These are phyloP conservation scores for Vigna mungo DNA, from an alignment of 306 rosid species.

Conservation along the genomic window DNA sequence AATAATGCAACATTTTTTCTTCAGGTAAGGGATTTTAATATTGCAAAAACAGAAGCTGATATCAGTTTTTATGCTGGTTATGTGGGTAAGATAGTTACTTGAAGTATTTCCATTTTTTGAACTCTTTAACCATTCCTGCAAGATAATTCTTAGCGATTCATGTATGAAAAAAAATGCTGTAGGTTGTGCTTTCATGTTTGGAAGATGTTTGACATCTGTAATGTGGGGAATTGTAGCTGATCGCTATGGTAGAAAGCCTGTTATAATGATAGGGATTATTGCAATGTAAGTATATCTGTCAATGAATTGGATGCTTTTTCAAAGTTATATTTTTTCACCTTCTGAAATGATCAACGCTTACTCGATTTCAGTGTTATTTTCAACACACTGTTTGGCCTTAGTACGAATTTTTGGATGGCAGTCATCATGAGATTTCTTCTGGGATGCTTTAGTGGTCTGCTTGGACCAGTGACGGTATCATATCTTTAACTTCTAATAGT, in stretches of 20 bases:
- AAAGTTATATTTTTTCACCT: neutral
- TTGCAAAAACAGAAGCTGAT: slow-evolving; percentile 80
- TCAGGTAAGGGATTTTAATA: slow-evolving; percentile 77
- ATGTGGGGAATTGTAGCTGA: slow-evolving; percentile 85
- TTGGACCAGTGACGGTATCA: slow-evolving; percentile 90
- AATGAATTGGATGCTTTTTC: neutral
- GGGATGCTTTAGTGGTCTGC: slow-evolving; percentile 80
- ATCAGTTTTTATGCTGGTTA: slow-evolving; percentile 80
- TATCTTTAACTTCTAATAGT: neutral
- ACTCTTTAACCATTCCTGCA: neutral
- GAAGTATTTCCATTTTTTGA: slow-evolving; percentile 4
- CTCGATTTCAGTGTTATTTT: slow-evolving; percentile 63
- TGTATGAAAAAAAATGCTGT: slow-evolving; percentile 33
- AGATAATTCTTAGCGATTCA: neutral
- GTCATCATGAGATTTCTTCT: slow-evolving; percentile 76
- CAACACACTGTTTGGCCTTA: slow-evolving; percentile 93
- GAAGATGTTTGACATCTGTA: slow-evolving; percentile 78
- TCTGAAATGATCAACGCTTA: neutral
- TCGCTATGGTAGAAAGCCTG: slow-evolving; percentile 90
- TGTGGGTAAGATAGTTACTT: slow-evolving; percentile 62
- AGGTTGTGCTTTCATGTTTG: slow-evolving; percentile 89
- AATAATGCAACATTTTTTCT: slow-evolving; percentile 23
- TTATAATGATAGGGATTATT: slow-evolving; percentile 59
- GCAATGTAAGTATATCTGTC: slow-evolving; percentile 56
- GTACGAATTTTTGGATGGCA: slow-evolving; percentile 92